Percentiles rank a stretch among this genome's conserved stretches.
These are phyloP conservation scores for Ophiocordyceps polyrhachis-furcata DNA, from an alignment of 2,329 filamentous ascomycete species.

Conservation along the genomic window DNA sequence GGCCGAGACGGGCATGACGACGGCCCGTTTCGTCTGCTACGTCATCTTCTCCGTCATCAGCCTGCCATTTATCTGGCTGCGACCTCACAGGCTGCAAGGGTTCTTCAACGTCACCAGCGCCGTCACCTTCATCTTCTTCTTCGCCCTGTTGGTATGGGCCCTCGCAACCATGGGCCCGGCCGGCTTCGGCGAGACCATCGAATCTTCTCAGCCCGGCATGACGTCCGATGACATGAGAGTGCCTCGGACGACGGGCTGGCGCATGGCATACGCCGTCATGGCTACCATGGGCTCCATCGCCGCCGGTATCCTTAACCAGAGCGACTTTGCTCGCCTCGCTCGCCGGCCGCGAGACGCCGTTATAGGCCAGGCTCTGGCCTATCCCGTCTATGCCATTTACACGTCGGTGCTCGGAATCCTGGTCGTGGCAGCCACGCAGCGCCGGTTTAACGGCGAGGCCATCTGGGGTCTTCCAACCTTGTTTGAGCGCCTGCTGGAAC, in stretches of 20 bases:
- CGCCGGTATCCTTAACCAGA: slow-evolving; percentile 19
- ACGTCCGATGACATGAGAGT: slow-evolving; percentile 8
- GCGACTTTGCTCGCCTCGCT: slow-evolving; percentile 19
- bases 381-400: slow-evolving; percentile 17
- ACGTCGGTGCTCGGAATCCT: slow-evolving; percentile 20
- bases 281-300: slow-evolving; percentile 19
- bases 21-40: slow-evolving; percentile 23
- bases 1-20: slow-evolving; percentile 21
- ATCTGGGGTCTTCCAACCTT: slow-evolving; percentile 20
- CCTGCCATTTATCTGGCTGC: slow-evolving; percentile 24
- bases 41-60: slow-evolving; percentile 24
- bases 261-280: slow-evolving; percentile 18
- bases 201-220: slow-evolving; percentile 5
- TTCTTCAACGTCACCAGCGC: slow-evolving; percentile 22
- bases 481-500: slow-evolving; percentile 13
- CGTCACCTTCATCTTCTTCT: slow-evolving; percentile 20
- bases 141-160: slow-evolving; percentile 24
- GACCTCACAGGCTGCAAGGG: slow-evolving; percentile 21
- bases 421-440: slow-evolving; percentile 20
- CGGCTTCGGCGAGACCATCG: slow-evolving; percentile 19
- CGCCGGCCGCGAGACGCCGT: slow-evolving; percentile 13
- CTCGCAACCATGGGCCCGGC: slow-evolving; percentile 21
- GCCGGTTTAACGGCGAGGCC: slow-evolving; percentile 15
- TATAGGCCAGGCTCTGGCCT: slow-evolving; percentile 15
- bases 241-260: slow-evolving; percentile 14